Conservation (phyloP, 176 grass and related monocot species). For the Avena insularis region DNA sequence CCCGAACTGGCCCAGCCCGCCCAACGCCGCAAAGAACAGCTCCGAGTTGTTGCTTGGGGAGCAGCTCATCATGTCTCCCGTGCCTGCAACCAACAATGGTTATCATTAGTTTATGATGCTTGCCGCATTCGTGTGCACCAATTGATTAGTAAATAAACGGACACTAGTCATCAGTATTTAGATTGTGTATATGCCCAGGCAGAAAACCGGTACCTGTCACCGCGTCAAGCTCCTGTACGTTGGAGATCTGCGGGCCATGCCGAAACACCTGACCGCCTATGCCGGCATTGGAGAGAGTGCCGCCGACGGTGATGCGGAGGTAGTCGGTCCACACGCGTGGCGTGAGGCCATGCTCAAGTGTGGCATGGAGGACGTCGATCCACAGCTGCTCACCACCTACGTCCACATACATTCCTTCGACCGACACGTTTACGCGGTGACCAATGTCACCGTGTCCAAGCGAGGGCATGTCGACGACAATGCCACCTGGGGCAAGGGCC, state of each 20-base stretch:
- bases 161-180: too few species aligned
- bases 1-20: slow-evolving; percentile 64
- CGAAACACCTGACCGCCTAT: slow-evolving; percentile 58
- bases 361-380: slow-evolving; percentile 59
- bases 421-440: not conserved
- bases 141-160: not conserved
- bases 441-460: not conserved
- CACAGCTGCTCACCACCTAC: slow-evolving; percentile 63
- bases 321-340: slow-evolving; percentile 55
- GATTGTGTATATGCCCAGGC: not conserved
- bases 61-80: slow-evolving; percentile 54
- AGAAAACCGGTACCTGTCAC: slow-evolving; percentile 50
- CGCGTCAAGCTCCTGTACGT: slow-evolving; percentile 57
- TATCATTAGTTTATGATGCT: not conserved
- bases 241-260: slow-evolving; percentile 65
- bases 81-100: slow-evolving; percentile 38
- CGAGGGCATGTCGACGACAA: slow-evolving; percentile 62
- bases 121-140: not conserved
- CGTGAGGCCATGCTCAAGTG: slow-evolving; percentile 42
- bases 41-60: slow-evolving; percentile 27
- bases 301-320: slow-evolving; percentile 57
- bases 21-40: slow-evolving; percentile 50
- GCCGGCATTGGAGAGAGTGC: slow-evolving; percentile 67
- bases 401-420: slow-evolving; percentile 23
- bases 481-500: slow-evolving; percentile 37